A percentile compares a stretch with the other conserved stretches of the same genome.
Conservation (phyloP, 495 filamentous ascomycete species). For the Penicillium desertorum region DNA sequence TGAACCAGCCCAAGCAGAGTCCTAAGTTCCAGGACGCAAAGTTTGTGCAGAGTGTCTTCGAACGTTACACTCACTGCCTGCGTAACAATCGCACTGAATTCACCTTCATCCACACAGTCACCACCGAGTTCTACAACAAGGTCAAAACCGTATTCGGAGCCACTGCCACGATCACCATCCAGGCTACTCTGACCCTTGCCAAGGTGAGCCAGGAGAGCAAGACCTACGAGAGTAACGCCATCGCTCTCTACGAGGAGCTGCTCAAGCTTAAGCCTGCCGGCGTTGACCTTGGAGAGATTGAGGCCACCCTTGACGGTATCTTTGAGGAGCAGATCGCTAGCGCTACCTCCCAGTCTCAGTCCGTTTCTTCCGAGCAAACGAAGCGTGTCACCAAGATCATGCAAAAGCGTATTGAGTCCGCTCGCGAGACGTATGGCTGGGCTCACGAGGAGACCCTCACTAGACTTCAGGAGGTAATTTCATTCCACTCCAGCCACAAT, state of each 20-base stretch:
- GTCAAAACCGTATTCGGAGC: slow-evolving; percentile 35
- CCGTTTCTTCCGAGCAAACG: slow-evolving; percentile 27
- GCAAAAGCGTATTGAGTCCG: slow-evolving; percentile 29
- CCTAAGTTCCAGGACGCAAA: slow-evolving; percentile 31
- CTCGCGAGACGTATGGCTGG: slow-evolving; percentile 37
- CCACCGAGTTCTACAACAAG: slow-evolving; percentile 34
- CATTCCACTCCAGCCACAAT: slow-evolving; percentile 33
- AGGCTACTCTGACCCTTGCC: slow-evolving; percentile 37
- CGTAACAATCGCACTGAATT: slow-evolving; percentile 32
- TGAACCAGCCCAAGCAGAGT: slow-evolving; percentile 32
- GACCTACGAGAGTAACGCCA: slow-evolving; percentile 36
- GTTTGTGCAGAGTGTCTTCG: slow-evolving; percentile 36
- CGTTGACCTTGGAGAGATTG: slow-evolving; percentile 36
- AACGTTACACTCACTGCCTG: slow-evolving; percentile 36
- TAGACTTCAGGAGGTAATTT: slow-evolving; percentile 34
- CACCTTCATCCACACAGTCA: slow-evolving; percentile 35
- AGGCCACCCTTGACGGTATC: slow-evolving; percentile 36
- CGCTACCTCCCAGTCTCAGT: slow-evolving; percentile 21
- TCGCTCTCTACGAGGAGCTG: slow-evolving; percentile 35
- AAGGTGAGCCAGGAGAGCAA: slow-evolving; percentile 39
- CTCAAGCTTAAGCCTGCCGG: slow-evolving; percentile 30
- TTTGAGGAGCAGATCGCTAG: slow-evolving; percentile 37
- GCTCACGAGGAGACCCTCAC: slow-evolving; percentile 39
- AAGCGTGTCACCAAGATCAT: slow-evolving; percentile 29
- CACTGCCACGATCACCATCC: slow-evolving; percentile 37